Evolutionary conservation across 805 yeast genomes (phyloP), one percentile per base, ranked within the genome.

Genomic region (Saccharomycopsis sp.): DNA sequence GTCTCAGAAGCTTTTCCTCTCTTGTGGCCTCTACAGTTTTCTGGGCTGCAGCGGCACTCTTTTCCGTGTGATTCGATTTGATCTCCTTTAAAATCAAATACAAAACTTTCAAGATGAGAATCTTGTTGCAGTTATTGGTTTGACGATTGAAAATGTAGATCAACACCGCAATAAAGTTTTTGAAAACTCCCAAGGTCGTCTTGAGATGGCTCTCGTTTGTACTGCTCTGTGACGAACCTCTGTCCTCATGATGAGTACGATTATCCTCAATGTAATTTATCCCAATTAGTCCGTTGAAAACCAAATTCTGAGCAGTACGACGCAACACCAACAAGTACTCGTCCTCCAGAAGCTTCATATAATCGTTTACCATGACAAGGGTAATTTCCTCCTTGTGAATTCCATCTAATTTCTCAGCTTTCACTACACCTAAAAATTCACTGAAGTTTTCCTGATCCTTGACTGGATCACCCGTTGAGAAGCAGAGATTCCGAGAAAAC

Each of bases 61-160:
- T 44, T 48, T 48, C 51, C 5, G 34, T 7, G 23, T 51, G n/a
- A 37, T 48, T 51, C 3, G 50, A 41, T 24, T 53, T 41, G 50
- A 59, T 53, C 47, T 61, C 63, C 18, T 59, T 61, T 15, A 61
- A 37, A 24, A 81, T 74, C 50, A 80, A 65, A 64, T 80, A 81
- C 3, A 82, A 67, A 59, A 80, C 76, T 65, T 82, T 82, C 56
- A 82, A 69, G 61, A 81, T 81, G 53, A 82, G 69, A 12, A 81
- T 81, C 60, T 79, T 80, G 56, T 80, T 72, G 55, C 81, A 76
- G 52, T 74, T 79, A 44, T 82, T 79, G 54, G 75, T 76, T 64
- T 80, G 84, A 41, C 86, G 68, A 65, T 82, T 82, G 64, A 82
- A 71, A 64, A 80, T 79, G 60, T 80, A 67, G 54, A 82, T 79